A percentile compares a stretch with the other conserved stretches of the same genome.
Conservation (phyloP, 1,139 yeast species). For the Pichia sp. region DNA sequence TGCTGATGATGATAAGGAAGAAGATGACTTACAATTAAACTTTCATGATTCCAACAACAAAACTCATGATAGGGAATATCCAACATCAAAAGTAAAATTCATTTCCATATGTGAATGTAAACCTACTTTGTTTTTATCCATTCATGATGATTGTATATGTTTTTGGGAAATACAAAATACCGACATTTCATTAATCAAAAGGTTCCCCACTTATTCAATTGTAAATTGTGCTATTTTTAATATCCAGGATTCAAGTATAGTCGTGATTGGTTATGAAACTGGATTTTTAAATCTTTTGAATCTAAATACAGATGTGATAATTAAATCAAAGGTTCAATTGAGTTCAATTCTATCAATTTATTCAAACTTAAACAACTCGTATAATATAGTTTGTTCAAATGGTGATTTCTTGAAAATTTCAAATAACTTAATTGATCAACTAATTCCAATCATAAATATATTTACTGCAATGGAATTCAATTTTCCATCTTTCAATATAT, state of each 20-base stretch:
- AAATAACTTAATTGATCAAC: not conserved
- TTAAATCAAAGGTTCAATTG: not conserved
- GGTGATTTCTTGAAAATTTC: not conserved
- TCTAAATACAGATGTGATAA: not conserved
- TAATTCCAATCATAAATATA: not conserved
- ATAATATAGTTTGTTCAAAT: not conserved
- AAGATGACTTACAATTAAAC: not conserved
- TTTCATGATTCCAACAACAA: not conserved
- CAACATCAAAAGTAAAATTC: slow-evolving; percentile 5
- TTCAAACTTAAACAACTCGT: not conserved
- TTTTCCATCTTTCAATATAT: not conserved
- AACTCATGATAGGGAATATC: not conserved
- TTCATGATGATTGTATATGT: slow-evolving; percentile 12
- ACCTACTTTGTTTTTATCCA: slow-evolving; percentile 1
- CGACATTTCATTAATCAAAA: not conserved
- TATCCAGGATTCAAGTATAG: not conserved
- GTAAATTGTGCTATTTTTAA: slow-evolving; percentile 9
- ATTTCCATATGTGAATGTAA: not conserved
- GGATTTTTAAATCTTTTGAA: slow-evolving; percentile 4
- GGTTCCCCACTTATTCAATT: not conserved
- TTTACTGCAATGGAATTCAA: not conserved
- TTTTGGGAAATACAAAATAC: slow-evolving; percentile 7
- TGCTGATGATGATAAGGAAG: not conserved
- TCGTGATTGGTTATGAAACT: slow-evolving; percentile 4
- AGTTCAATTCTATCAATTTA: not conserved